Evolutionary conservation across 345 rosid species (phyloP), one percentile per base, ranked within the genome.

Genomic region (rapeseed (Brassica napus)): DNA sequence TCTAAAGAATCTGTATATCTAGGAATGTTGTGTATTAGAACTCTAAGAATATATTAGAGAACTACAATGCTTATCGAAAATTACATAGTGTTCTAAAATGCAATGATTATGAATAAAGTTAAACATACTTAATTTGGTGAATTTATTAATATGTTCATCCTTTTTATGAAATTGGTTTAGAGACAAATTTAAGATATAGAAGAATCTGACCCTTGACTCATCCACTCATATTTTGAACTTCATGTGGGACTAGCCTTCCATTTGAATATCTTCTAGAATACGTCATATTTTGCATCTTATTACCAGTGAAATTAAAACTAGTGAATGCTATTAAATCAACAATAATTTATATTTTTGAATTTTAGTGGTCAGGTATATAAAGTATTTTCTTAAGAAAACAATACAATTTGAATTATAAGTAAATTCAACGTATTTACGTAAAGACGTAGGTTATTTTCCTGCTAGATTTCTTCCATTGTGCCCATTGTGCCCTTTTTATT

Each of bases 181-280:
- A 72, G 72, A 58, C 77, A 55, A 54, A 65, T 55, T 64, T 71
- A 72, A 55, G 77, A 72, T 78, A 78, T 52, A 52, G 57, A 52
- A 52, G 57, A 52, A 15, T 52, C 21, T 52, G 57, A 74, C 75
- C 79, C 75, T 79, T 79, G 82, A 79, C 79, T 69, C 65, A 15
- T 69, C 79, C 82, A 79, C 79, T 79, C 60, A 74, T 32, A 69
- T 79, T 74, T 74, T 68, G 74, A 79, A 69, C 35, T 62, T 54
- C 52, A 74, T 52, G 78, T 74, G 65, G 78, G 82, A 74, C 75
- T 60, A 73, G 42, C 69, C 49, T 79, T 69, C 39, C 35, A 49
- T 68, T 79, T 49, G 35, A 73, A 42, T 64, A 52, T 62, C 10
- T 66, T 66, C 55, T 34, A 12, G n/a, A 63, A 52, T 57, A 57